Evolutionary conservation across 108 stramenopile genomes (phyloP).

Genomic region (Cyclotella kingstonii): DNA sequence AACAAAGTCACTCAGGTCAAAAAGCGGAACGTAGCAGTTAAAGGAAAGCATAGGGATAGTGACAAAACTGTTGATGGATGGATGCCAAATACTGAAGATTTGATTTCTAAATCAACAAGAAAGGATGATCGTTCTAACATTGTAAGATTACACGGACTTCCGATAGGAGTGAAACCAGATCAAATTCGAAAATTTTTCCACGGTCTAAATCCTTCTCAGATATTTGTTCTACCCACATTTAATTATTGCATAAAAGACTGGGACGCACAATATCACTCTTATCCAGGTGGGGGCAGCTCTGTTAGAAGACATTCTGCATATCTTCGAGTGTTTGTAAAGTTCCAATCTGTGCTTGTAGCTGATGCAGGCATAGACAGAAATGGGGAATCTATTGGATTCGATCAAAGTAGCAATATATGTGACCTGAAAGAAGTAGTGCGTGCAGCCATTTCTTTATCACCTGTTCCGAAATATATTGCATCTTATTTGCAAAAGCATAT

Average conservation of each 20-base stretch:
- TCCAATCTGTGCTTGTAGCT: slow-evolving; percentile 53
- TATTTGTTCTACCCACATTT: slow-evolving; percentile 56
- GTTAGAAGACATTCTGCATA: slow-evolving; percentile 25
- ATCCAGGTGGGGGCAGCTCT: not conserved
- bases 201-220: slow-evolving; percentile 56
- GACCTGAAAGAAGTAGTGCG: slow-evolving; percentile 23
- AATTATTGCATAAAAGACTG: slow-evolving; percentile 29
- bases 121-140: slow-evolving; percentile 55
- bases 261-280: slow-evolving; percentile 36
- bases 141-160: slow-evolving; percentile 71
- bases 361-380: slow-evolving; percentile 61
- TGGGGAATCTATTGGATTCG: slow-evolving; percentile 62
- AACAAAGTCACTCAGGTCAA: slow-evolving; percentile 18
- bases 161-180: slow-evolving; percentile 48
- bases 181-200: slow-evolving; percentile 66
- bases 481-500: slow-evolving; percentile 45
- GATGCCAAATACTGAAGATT: slow-evolving; percentile 46
- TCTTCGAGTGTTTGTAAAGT: slow-evolving; percentile 64
- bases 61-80: slow-evolving; percentile 47
- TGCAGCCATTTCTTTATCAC: slow-evolving; percentile 32
- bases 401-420: slow-evolving; percentile 2
- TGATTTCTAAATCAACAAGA: slow-evolving; percentile 10
- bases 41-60: slow-evolving; percentile 2
- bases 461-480: slow-evolving; percentile 23
- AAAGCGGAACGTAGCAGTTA: slow-evolving; percentile 5